A percentile compares a stretch with the other conserved stretches of the same genome.
Conservation (phyloP, 2,329 filamentous ascomycete species). For the Botrytis fragariae region DNA sequence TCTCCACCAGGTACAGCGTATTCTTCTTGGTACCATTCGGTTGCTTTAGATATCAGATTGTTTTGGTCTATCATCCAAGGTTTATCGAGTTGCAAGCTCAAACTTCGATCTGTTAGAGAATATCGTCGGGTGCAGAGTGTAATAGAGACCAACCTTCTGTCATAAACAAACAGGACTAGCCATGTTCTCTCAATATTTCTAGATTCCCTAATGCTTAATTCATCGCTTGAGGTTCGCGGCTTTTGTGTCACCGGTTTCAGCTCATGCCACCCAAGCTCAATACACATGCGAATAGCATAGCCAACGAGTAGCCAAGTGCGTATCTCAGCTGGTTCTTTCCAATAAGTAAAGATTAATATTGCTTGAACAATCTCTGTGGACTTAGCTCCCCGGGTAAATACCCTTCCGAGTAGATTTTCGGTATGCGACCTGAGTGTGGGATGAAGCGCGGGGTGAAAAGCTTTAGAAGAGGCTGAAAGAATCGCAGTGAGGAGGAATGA, state of each 20-base stretch:
- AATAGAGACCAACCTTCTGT: constrained; percentile 39
- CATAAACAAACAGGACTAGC: constrained; percentile 43
- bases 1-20: constrained; percentile 39
- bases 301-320: constrained; percentile 43
- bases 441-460: constrained; percentile 40
- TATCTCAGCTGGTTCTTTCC: constrained; percentile 45
- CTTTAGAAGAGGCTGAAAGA: constrained; percentile 41
- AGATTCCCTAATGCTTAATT: constrained; percentile 28
- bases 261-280: constrained; percentile 43
- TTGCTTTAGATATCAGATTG: constrained; percentile 41
- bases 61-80: constrained; percentile 45
- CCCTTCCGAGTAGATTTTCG: constrained; percentile 37
- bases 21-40: constrained; percentile 39
- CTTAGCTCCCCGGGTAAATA: constrained; percentile 39
- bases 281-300: constrained; percentile 43
- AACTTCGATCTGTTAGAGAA: constrained; percentile 29
- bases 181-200: constrained; percentile 42
- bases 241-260: constrained; percentile 22
- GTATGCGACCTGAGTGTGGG: constrained; percentile 34
- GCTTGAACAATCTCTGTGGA: constrained; percentile 43
- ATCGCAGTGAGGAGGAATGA: constrained; percentile 41
- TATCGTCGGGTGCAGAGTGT: background rate
- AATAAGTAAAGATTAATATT: constrained; percentile 43
- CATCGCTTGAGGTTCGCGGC: constrained; percentile 15
- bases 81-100: constrained; percentile 44